Evolutionary conservation across 129 eudicot genomes (phyloP).

Genomic region (Centrapalus pauciflorus): DNA sequence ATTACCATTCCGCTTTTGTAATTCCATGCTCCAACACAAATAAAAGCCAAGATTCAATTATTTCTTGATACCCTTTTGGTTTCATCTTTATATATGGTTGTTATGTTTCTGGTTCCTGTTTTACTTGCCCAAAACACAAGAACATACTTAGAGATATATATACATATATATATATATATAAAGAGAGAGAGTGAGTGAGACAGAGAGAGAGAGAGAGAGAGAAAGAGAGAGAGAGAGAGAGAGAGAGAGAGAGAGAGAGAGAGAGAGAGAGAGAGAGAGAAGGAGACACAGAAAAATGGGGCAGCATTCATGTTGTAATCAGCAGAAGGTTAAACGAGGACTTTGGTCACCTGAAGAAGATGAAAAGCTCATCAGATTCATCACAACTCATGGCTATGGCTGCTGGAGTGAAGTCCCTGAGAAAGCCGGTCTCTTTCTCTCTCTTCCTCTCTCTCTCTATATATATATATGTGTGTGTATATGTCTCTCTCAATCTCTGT

Average conservation of each 20-base stretch:
- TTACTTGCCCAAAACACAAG: constrained; percentile 19
- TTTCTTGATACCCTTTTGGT: constrained; percentile 16
- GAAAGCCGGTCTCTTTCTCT: constrained; percentile 67
- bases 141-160: constrained; percentile 16
- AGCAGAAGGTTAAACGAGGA: constrained; percentile 93
- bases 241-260: neutral
- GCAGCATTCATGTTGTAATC: constrained; percentile 95
- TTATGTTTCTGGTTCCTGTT: constrained; percentile 23
- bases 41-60: constrained; percentile 19
- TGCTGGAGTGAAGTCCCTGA: constrained; percentile 99
- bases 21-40: constrained; percentile 29
- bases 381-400: constrained; percentile 90
- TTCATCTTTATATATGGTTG: constrained; percentile 16
- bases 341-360: constrained; percentile 97
- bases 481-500: neutral
- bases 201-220: neutral
- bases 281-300: constrained; percentile 45
- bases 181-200: neutral
- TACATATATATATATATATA: neutral
- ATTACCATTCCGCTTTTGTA: neutral
- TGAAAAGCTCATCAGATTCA: constrained; percentile 69
- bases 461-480: neutral
- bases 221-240: neutral
- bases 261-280: neutral
- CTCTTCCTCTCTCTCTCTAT: constrained; percentile 1